phyloP scores from a whole-genome alignment of 176 grass and related monocot genomes.

The Melocanna baccifera region DNA sequence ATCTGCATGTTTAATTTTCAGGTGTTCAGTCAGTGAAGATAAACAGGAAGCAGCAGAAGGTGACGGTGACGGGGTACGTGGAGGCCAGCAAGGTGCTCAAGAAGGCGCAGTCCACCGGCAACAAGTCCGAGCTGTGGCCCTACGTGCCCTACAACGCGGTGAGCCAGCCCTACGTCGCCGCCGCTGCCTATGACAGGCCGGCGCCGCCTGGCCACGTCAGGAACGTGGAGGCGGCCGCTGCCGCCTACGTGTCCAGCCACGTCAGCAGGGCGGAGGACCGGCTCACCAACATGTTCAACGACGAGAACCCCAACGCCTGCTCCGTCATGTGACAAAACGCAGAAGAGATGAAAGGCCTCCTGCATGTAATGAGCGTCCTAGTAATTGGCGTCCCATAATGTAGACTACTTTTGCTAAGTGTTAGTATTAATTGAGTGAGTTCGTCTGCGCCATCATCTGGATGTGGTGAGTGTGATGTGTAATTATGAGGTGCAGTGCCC shows the following conservation, averaged over 20 bases:
- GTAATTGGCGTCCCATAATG: not conserved
- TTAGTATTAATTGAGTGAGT: not conserved
- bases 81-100: slow-evolving; percentile 48
- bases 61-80: slow-evolving; percentile 44
- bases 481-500: not conserved
- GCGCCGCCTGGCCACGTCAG: slow-evolving; percentile 47
- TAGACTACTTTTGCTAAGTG: not conserved
- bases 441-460: not conserved
- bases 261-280: slow-evolving; percentile 29
- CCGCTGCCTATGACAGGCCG: slow-evolving; percentile 38
- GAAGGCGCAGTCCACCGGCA: slow-evolving; percentile 49
- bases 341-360: not conserved
- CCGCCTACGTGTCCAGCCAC: slow-evolving; percentile 2
- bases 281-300: slow-evolving; percentile 51
- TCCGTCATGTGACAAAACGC: slow-evolving; percentile 31
- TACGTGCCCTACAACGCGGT: slow-evolving; percentile 48
- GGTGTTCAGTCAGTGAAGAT: slow-evolving; percentile 54
- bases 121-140: slow-evolving; percentile 60
- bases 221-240: slow-evolving; percentile 30
- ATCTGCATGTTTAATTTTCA: not conserved
- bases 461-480: not conserved
- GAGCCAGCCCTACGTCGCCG: slow-evolving; percentile 24
- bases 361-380: not conserved
- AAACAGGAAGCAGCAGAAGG: slow-evolving; percentile 53
- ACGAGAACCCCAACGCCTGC: slow-evolving; percentile 53